Conservation (phyloP, 495 filamentous ascomycete genomes). For the Aspergillus diversus region DNA sequence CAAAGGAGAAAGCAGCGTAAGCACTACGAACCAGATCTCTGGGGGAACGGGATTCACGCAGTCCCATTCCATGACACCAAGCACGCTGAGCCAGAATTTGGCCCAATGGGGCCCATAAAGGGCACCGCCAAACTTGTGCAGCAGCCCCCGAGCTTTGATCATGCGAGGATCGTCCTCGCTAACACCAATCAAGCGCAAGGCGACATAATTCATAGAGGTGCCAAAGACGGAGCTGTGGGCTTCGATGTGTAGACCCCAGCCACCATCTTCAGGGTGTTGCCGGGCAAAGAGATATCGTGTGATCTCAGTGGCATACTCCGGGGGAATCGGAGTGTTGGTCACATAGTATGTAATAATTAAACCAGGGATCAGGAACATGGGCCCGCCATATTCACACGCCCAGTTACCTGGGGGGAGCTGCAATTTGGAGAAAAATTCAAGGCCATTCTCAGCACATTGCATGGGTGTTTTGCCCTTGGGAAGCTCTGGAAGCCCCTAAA, state of each 20-base stretch:
- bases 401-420: slow-evolving; percentile 90
- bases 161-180: slow-evolving; percentile 82
- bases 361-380: slow-evolving; percentile 85
- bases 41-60: slow-evolving; percentile 92
- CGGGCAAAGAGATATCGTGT: slow-evolving; percentile 90
- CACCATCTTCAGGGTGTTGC: slow-evolving; percentile 85
- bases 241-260: slow-evolving; percentile 97
- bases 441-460: slow-evolving; percentile 76
- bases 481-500: slow-evolving; percentile 72
- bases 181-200: slow-evolving; percentile 84
- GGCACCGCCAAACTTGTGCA: slow-evolving; percentile 87
- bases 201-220: slow-evolving; percentile 87
- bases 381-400: slow-evolving; percentile 95
- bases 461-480: slow-evolving; percentile 72
- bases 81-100: slow-evolving; percentile 86
- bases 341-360: slow-evolving; percentile 87
- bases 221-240: slow-evolving; percentile 93
- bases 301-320: slow-evolving; percentile 82
- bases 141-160: slow-evolving; percentile 79
- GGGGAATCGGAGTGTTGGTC: slow-evolving; percentile 86
- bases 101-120: slow-evolving; percentile 89
- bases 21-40: slow-evolving; percentile 72
- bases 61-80: slow-evolving; percentile 87
- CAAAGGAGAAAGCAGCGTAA: background rate
- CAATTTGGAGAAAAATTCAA: slow-evolving; percentile 87